phyloP scores from a whole-genome alignment of 306 rosid genomes.

The Cucumis cinereus region DNA sequence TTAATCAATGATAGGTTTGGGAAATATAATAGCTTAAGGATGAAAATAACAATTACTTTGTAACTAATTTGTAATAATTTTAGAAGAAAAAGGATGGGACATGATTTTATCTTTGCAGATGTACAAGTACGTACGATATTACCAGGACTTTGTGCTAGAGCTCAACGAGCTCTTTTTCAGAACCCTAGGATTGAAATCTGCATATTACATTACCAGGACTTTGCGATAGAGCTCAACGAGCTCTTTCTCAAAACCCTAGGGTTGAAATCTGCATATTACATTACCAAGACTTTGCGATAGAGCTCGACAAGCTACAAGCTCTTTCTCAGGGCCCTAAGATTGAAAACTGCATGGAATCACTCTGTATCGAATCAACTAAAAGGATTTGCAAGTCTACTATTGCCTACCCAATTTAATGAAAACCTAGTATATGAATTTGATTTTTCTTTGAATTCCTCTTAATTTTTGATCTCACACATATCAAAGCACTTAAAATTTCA shows the following conservation, averaged over 20 bases:
- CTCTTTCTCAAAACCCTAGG: constrained; percentile 66
- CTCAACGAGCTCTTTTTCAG: constrained; percentile 67
- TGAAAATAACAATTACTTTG: too few relatives aligned
- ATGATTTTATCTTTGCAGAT: constrained; percentile 76
- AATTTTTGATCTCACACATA: neutral
- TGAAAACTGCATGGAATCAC: constrained; percentile 32
- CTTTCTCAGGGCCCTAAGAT: too few relatives aligned
- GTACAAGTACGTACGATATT: constrained; percentile 83
- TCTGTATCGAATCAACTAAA: constrained; percentile 59
- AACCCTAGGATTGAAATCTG: constrained; percentile 84
- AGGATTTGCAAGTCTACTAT: neutral
- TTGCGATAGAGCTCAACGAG: constrained; percentile 60
- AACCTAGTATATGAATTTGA: neutral
- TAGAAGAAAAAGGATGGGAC: constrained; percentile 66
- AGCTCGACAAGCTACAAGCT: too few relatives aligned
- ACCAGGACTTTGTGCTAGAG: constrained; percentile 68
- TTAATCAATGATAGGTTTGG: too few relatives aligned
- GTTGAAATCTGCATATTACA: constrained; percentile 43
- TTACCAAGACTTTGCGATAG: too few relatives aligned
- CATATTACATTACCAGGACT: neutral
- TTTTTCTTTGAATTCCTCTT: neutral
- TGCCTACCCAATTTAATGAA: neutral
- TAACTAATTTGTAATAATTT: neutral
- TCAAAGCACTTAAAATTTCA: neutral
- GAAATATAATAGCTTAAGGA: too few relatives aligned